These are phyloP conservation scores for Kitagawia praeruptora DNA, from an alignment of 129 eudicot genomes.

Conservation along the genomic window DNA sequence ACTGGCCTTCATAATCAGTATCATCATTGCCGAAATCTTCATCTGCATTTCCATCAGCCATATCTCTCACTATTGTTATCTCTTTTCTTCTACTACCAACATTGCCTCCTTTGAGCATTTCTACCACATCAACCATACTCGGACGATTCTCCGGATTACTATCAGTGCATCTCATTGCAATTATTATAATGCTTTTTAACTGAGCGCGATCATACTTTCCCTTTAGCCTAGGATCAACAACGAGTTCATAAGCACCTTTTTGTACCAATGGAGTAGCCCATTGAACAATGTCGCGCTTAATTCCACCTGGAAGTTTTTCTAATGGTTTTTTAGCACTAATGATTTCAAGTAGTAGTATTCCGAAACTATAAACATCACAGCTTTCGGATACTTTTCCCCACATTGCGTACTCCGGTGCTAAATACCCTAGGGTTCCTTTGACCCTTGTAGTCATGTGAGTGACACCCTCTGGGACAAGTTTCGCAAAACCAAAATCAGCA, in stretches of 20 bases:
- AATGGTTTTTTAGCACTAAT: constrained; percentile 59
- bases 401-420: constrained; percentile 89
- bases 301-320: constrained; percentile 60
- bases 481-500: constrained; percentile 88
- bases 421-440: constrained; percentile 76
- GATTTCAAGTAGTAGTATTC: constrained; percentile 61
- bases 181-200: constrained; percentile 35
- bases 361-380: constrained; percentile 79
- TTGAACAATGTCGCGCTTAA: constrained; percentile 66
- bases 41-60: constrained; percentile 30
- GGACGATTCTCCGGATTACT: constrained; percentile 59
- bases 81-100: constrained; percentile 34
- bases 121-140: constrained; percentile 62
- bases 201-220: constrained; percentile 44
- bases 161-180: constrained; percentile 60
- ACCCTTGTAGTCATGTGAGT: constrained; percentile 72
- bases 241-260: constrained; percentile 44
- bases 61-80: constrained; percentile 24
- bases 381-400: constrained; percentile 83
- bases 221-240: constrained; percentile 62
- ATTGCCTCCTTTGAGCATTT: constrained; percentile 43
- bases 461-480: constrained; percentile 65
- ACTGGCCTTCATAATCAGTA: constrained; percentile 40
- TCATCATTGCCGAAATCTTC: constrained; percentile 32
- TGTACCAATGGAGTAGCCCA: constrained; percentile 66